Base-by-base conservation (phyloP, 768 basidiomycete genomes). In the Postia placenta region DNA sequence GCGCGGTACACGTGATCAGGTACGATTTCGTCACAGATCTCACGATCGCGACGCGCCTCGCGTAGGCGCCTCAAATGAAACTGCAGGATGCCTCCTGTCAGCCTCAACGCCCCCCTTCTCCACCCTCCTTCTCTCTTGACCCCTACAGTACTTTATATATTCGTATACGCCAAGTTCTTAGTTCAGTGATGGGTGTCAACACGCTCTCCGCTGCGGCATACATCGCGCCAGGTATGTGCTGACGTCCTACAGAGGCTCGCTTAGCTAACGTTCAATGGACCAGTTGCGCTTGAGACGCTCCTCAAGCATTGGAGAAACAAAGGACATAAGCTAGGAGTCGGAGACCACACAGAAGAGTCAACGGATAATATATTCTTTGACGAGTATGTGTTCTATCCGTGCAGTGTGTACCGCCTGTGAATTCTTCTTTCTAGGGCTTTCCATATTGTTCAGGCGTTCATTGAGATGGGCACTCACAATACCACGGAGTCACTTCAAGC, bases 401-500 rank as follows among this genome's bases (percentile, higher is more conserved):
- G n/a, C n/a, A n/a, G n/a, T n/a, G n/a, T n/a, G n/a, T n/a, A n/a
- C n/a, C n/a, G n/a, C n/a, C n/a, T n/a, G n/a, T n/a, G n/a, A n/a
- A n/a, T n/a, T n/a, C n/a, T n/a, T n/a, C n/a, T n/a, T n/a, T n/a
- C n/a, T 53, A 80, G 78, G 67, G 83, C 83, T 0, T 87, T 87
- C 62, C 71, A 82, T 50, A 79, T 87, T 20, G 82, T 87, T 30
- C 83, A 84, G 66, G 75, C 81, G 0, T 88, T 88, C 62, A 78
- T 87, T 36, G 74, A 80, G 42, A 65, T 84, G 17, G 79, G 79
- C 5, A 81, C 80, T 0, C 67, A 71, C 39, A 83, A 87, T 60
- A 85, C 81, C 0, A 72, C 87, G 28, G 84, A 87, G 56, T 83
- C 81, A n/a, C 71, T 86, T 1, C 85, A 86, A 57, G 69, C 71